A percentile compares a stretch with the other conserved stretches of the same genome.
Evolutionary conservation across 768 basidiomycete species (phyloP).

Genomic region (Aureoboletus auriporus): DNA sequence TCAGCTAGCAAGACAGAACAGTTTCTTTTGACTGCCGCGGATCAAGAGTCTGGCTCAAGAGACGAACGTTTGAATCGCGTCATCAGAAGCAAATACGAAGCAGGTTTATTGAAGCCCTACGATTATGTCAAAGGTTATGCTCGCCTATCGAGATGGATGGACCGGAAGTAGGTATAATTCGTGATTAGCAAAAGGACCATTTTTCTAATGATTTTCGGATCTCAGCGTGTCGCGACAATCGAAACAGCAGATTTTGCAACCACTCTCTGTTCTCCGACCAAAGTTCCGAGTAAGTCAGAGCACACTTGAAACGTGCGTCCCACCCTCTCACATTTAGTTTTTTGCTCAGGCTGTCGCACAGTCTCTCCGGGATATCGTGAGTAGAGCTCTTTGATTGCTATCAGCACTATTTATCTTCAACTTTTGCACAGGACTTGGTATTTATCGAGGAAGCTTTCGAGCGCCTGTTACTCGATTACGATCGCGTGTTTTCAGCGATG

Average conservation of each 20-base stretch:
- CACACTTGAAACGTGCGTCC: not conserved
- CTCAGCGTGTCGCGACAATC: slow-evolving; percentile 83
- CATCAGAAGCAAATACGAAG: slow-evolving; percentile 95
- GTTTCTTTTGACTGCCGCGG: slow-evolving; percentile 90
- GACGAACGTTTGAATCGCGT: slow-evolving; percentile 88
- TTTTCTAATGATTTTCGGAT: not conserved
- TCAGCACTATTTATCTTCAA: not conserved
- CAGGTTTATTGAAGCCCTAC: slow-evolving; percentile 90
- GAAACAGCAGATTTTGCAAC: slow-evolving; percentile 87
- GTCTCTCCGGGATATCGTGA: slow-evolving; percentile 75
- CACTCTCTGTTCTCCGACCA: slow-evolving; percentile 77
- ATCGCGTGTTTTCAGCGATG: slow-evolving; percentile 92
- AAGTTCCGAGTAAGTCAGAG: slow-evolving; percentile 66
- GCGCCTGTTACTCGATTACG: slow-evolving; percentile 90
- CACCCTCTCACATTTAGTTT: not conserved
- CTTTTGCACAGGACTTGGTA: slow-evolving; percentile 67
- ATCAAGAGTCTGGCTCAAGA: slow-evolving; percentile 87
- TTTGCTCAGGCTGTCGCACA: slow-evolving; percentile 65
- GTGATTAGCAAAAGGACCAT: not conserved
- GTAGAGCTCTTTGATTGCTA: slow-evolving; percentile 13
- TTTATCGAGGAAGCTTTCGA: slow-evolving; percentile 99
- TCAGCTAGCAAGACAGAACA: slow-evolving; percentile 79
- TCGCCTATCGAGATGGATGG: slow-evolving; percentile 91
- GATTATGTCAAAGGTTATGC: slow-evolving; percentile 97
- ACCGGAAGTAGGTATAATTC: slow-evolving; percentile 61